Percentiles rank a stretch among this genome's conserved stretches.
phyloP scores from a whole-genome alignment of 257 asterid genomes.

The Oldenlandia corymbosa region DNA sequence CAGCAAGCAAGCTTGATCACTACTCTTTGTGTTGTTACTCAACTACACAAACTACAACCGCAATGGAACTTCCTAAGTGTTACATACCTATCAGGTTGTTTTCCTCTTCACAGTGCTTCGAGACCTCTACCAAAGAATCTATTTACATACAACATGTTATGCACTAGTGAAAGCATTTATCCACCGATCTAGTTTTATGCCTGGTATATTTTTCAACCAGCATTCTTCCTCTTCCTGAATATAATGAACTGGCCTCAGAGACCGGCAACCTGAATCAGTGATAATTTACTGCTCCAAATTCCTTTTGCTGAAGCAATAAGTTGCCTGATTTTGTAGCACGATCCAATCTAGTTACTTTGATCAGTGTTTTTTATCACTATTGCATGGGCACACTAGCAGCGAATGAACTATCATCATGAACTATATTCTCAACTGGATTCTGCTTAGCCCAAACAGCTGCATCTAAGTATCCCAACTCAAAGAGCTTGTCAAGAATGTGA shows the following conservation, averaged over 20 bases:
- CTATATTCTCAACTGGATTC: constrained; percentile 60
- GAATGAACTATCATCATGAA: constrained; percentile 36
- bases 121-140: neutral
- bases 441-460: constrained; percentile 79
- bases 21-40: too few species aligned
- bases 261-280: too few species aligned
- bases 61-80: too few species aligned
- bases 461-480: constrained; percentile 70
- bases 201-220: neutral
- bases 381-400: constrained; percentile 21
- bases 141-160: neutral
- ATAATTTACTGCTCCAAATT: neutral
- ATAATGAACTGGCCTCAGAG: too few species aligned
- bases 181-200: neutral
- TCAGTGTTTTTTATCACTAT: constrained; percentile 1
- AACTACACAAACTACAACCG: too few species aligned
- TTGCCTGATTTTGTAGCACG: neutral
- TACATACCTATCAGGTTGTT: neutral
- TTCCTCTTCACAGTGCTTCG: neutral
- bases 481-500: constrained; percentile 66
- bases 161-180: neutral
- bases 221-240: neutral
- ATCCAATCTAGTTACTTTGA: neutral
- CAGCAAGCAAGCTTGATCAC: too few species aligned
- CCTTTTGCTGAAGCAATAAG: neutral